These are phyloP conservation scores for Candida arabinofermentans DNA, from an alignment of 805 yeast genomes.

Conservation along the genomic window DNA sequence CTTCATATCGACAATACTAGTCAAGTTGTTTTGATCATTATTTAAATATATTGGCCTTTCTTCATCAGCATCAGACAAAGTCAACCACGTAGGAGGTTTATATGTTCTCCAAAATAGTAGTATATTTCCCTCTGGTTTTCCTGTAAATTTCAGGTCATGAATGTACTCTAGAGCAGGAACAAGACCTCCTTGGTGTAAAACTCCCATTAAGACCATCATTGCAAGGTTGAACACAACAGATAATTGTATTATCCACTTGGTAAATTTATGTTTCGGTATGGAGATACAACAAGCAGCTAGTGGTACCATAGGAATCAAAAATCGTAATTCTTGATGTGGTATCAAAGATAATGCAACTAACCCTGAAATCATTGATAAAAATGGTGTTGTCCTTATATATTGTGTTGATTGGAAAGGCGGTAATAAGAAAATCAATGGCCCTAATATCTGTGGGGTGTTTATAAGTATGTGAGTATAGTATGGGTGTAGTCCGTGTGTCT, in stretches of 20 bases:
- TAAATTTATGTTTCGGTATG: conserved; percentile 10
- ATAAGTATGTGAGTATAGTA: conserved; percentile 67
- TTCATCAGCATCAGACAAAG: conserved; percentile 6
- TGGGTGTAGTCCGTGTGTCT: conserved; percentile 81
- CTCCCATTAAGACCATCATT: conserved; percentile 67
- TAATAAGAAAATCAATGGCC: conserved; percentile 59
- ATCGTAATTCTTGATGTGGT: conserved; percentile 94
- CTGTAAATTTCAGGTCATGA: conserved; percentile 15
- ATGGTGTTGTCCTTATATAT: conserved; percentile 50
- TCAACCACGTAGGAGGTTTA: conserved; percentile 87
- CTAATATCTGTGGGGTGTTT: conserved; percentile 77
- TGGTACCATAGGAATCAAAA: conserved; percentile 76
- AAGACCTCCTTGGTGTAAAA: conserved; percentile 88
- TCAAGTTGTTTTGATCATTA: conserved; percentile 21
- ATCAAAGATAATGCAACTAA: conserved; percentile 57
- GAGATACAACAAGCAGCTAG: conserved; percentile 52
- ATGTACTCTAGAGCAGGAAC: conserved; percentile 55
- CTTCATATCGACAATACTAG: conserved; percentile 13
- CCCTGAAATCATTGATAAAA: conserved; percentile 60
- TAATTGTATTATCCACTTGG: conserved; percentile 26
- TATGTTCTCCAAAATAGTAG: conserved; percentile 93
- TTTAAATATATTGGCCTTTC: conserved; percentile 10
- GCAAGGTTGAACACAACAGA: conserved; percentile 67
- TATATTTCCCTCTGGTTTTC: conserved; percentile 28
- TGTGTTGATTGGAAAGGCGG: conserved; percentile 35